These are phyloP conservation scores for Dysphania ambrosioides DNA, from an alignment of 148 eudicot species.

Conservation along the genomic window DNA sequence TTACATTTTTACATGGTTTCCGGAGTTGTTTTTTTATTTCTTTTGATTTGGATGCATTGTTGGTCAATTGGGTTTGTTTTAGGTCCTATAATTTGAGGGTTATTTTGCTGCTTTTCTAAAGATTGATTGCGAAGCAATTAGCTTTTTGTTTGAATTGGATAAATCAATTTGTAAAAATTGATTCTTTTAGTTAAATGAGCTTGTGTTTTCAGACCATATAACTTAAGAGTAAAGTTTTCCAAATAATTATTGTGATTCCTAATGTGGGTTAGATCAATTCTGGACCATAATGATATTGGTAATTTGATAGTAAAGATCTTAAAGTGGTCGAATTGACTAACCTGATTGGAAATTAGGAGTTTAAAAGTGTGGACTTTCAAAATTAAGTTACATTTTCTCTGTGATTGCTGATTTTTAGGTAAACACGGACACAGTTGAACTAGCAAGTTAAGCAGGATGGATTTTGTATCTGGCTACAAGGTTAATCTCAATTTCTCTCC, in stretches of 20 bases:
- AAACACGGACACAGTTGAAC: constrained; percentile 3
- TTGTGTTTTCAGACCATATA: not conserved
- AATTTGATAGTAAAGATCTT: not conserved
- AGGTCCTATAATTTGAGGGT: no score
- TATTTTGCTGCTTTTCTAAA: no score
- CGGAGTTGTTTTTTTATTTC: no score
- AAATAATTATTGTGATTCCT: not conserved
- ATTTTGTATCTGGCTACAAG: constrained; percentile 52
- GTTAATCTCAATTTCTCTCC: constrained; percentile 18
- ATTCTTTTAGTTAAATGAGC: no score
- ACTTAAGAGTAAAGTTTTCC: not conserved
- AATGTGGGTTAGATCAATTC: not conserved
- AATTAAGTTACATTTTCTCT: not conserved
- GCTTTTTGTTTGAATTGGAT: no score
- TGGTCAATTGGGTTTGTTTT: no score
- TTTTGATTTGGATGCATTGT: no score
- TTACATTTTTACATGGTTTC: no score
- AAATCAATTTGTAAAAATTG: no score
- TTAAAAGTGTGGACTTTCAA: not conserved
- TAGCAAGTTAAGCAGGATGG: constrained; percentile 35
- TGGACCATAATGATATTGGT: not conserved
- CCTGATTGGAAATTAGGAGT: not conserved
- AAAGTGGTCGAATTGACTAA: not conserved
- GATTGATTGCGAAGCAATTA: no score
- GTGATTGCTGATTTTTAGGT: constrained; percentile 21